Evolutionary conservation across 768 basidiomycete genomes (phyloP), one percentile per base, ranked within the genome.

Genomic region (Amanita rimosa): DNA sequence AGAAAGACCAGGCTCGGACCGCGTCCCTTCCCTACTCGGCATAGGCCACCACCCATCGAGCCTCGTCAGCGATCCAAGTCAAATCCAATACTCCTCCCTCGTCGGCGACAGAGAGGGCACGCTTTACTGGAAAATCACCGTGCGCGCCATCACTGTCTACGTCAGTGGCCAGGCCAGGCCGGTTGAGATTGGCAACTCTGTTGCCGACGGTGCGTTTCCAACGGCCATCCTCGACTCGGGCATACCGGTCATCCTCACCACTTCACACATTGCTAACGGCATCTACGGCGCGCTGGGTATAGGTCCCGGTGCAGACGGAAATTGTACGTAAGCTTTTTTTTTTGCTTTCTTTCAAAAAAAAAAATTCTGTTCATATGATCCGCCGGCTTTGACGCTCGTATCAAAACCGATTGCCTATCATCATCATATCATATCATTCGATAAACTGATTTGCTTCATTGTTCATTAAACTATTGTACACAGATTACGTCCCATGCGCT

Each of bases 261-360:
- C 79, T 0, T 63, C 67, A 3, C 46, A 56, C 3, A 68, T 90
- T 16, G 83, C 86, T 13, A 82, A 90, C 54, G 85, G 71, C 5
- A 83, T 89, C 16, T 90, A 89, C 51, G 86, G 86, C 7, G 82
- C 85, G 3, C 64, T 86, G 46, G 83, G 79, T 1, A 66, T 88
- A 22, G 56, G 61, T 17, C 81, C 84, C 6, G 73, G 67, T 0
- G 49, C 65, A 1, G 81, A 85, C 53, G 81, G 84, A 16, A 68
- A 74, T 43, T 85, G 86, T 86, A 54, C 52, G 83, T 67, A 40
- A 26, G 45, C 5, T 33, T 40, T 16, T 10, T 42, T 22, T 26
- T 26, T 9, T 31, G 22, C n/a, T n/a, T n/a, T n/a, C n/a, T n/a
- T n/a, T n/a, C n/a, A n/a, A n/a, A n/a, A 13, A 31, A 19, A 9